These are phyloP conservation scores for Sporothrix dimorphospora DNA, from an alignment of 2,329 filamentous ascomycete species.

Conservation along the genomic window DNA sequence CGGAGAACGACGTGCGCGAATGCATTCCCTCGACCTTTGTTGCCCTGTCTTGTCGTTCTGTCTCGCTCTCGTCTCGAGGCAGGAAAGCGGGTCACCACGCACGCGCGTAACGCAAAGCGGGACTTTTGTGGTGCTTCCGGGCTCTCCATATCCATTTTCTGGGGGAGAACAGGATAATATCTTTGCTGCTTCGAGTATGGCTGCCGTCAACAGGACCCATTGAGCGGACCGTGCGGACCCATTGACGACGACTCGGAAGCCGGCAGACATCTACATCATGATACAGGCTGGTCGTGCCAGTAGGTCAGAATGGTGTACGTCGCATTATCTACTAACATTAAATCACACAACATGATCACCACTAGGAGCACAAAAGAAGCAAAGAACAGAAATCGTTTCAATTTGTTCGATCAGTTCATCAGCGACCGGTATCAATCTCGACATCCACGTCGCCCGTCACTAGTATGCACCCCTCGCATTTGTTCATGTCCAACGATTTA, in stretches of 20 bases:
- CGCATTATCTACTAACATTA: neutral
- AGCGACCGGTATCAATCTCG: neutral
- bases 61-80: neutral
- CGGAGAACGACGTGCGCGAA: conserved; percentile 14
- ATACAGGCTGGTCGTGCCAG: neutral
- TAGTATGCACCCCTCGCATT: too few relatives aligned
- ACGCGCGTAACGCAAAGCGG: neutral
- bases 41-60: neutral
- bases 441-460: too few relatives aligned
- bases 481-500: too few relatives aligned
- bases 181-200: neutral
- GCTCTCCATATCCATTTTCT: neutral
- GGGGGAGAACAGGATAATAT: neutral
- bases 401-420: neutral
- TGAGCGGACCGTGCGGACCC: neutral
- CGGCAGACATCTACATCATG: neutral
- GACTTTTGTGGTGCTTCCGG: neutral
- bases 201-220: neutral
- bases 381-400: conserved; percentile 1
- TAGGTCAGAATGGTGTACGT: neutral
- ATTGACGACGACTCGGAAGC: neutral
- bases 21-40: neutral
- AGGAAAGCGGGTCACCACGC: neutral
- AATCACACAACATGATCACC: neutral
- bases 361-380: neutral